phyloP scores from a whole-genome alignment of 2,329 filamentous ascomycete genomes.

The Bimuria novae-zelandiae region DNA sequence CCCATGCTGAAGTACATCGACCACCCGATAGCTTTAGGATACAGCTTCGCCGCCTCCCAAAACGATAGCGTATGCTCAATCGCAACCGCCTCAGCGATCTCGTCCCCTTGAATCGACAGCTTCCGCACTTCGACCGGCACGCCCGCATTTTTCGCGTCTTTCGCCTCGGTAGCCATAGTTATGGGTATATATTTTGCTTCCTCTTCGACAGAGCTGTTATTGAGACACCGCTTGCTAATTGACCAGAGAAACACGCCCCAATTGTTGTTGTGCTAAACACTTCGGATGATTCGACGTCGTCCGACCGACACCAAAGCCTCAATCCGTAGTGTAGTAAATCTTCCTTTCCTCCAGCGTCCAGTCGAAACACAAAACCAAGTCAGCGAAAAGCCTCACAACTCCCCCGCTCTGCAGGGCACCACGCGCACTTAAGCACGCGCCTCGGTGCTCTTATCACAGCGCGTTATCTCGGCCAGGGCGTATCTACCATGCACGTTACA shows the following conservation, averaged over 20 bases:
- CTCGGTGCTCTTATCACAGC: neutral
- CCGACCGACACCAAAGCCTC: too few species aligned
- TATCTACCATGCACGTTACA: too few species aligned
- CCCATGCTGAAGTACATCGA: conserved; percentile 64
- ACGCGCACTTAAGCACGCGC: conserved; percentile 14
- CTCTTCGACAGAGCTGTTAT: too few species aligned
- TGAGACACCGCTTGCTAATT: too few species aligned
- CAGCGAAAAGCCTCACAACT: neutral
- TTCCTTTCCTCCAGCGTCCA: too few species aligned
- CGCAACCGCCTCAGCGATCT: conserved; percentile 42
- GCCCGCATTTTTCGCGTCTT: conserved; percentile 14
- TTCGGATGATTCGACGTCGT: too few species aligned
- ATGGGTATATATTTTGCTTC: neutral
- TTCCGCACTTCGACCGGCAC: conserved; percentile 22
- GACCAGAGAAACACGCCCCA: too few species aligned
- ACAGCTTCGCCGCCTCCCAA: conserved; percentile 48
- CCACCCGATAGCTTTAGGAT: conserved; percentile 57
- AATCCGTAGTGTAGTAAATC: too few species aligned
- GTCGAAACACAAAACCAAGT: neutral
- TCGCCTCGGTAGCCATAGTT: conserved; percentile 8
- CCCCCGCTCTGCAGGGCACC: conserved; percentile 10
- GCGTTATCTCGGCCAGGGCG: conserved; percentile 14
- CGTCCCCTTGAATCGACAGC: conserved; percentile 24
- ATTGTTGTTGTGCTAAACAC: too few species aligned
- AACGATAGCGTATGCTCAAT: conserved; percentile 44